Evolutionary conservation across 176 grass and related monocot genomes (phyloP).

Genomic region (Raddia guianensis): DNA sequence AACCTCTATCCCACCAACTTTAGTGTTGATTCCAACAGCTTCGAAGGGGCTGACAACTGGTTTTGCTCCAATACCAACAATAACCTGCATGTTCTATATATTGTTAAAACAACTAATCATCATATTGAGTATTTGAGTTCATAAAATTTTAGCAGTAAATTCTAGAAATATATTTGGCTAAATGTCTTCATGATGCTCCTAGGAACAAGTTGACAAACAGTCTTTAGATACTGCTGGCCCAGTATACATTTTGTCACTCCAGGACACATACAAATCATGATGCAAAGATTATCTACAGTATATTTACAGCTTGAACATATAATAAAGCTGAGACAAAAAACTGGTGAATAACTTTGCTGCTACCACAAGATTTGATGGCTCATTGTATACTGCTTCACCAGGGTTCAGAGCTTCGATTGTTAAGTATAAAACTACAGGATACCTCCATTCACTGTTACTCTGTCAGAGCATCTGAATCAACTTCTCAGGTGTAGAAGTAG

Average conservation of each 20-base stretch:
- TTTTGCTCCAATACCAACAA: constrained; percentile 93
- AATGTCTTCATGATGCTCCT: not conserved
- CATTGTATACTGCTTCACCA: not conserved
- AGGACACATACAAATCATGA: not conserved
- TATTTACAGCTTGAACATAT: not conserved
- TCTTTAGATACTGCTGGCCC: not conserved
- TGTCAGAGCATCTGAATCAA: not conserved
- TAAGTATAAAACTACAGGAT: not conserved
- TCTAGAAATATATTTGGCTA: not conserved
- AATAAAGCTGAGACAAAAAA: constrained; percentile 1
- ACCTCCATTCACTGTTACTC: not conserved
- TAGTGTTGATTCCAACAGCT: constrained; percentile 64
- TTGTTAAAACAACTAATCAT: constrained; percentile 14
- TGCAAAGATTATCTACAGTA: not conserved
- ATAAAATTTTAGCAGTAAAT: not conserved
- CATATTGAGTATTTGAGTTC: not conserved
- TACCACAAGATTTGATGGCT: not conserved
- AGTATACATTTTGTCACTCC: not conserved
- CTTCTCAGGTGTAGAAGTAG: not conserved
- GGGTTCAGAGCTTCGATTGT: not conserved
- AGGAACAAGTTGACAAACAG: not conserved
- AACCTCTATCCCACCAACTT: constrained; percentile 99
- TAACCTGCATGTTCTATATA: constrained; percentile 55
- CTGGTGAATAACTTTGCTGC: not conserved
- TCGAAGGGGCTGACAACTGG: constrained; percentile 90